These are phyloP conservation scores for Eucalyptus curtisii DNA, from an alignment of 345 rosid species.

Conservation along the genomic window DNA sequence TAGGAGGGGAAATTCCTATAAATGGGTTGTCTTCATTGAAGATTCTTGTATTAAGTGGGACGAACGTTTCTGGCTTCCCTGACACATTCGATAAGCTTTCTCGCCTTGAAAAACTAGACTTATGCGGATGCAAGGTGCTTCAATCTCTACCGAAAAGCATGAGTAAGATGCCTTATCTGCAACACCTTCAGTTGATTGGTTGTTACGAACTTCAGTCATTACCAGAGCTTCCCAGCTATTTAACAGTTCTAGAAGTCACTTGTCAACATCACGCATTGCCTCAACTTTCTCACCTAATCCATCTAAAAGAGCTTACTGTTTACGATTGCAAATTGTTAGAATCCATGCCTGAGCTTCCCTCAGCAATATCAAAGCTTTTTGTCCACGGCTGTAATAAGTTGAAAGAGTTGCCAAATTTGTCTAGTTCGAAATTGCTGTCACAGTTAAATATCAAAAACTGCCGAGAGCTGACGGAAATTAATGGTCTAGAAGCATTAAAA, in stretches of 20 bases:
- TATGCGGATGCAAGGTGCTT: neutral
- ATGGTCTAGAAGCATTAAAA: neutral
- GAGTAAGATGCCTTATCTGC: neutral
- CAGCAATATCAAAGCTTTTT: neutral
- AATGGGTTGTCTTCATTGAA: neutral
- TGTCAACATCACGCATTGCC: neutral
- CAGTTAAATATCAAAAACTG: neutral
- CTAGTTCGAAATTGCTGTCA: neutral
- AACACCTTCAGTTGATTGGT: neutral
- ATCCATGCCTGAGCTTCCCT: neutral
- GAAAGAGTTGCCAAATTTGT: neutral
- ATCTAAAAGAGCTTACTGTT: neutral
- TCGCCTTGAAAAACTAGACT: neutral
- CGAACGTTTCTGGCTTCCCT: neutral
- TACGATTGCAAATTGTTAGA: neutral
- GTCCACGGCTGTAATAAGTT: neutral
- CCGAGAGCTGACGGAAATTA: neutral
- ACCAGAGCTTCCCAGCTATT: rapidly evolving
- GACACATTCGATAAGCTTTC: neutral
- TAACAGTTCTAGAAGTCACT: neutral
- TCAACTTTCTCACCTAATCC: neutral
- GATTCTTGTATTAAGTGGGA: neutral
- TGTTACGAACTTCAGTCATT: neutral
- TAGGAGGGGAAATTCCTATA: neutral
- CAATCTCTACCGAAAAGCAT: neutral